Evolutionary conservation across 2,329 filamentous ascomycete genomes (phyloP).

Genomic region (Colletotrichum sp.): DNA sequence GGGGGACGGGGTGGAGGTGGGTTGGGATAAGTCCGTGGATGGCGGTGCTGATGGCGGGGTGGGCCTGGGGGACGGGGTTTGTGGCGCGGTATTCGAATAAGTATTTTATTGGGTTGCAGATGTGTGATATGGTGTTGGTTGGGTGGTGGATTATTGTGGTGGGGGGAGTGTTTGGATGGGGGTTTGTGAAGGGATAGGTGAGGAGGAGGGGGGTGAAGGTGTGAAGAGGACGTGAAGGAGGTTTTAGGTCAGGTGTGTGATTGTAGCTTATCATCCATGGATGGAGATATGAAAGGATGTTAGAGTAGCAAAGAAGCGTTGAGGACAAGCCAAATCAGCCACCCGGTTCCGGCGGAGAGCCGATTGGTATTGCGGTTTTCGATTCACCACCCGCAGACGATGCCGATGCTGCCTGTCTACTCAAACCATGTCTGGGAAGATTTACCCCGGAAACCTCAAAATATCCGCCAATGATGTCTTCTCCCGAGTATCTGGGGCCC

Average conservation of each 20-base stretch:
- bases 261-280: too few species aligned
- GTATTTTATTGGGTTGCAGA: conserved; percentile 43
- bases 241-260: too few species aligned
- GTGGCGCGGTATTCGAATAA: conserved; percentile 38
- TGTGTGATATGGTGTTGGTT: conserved; percentile 38
- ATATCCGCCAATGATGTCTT: background rate
- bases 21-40: background rate
- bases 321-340: background rate
- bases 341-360: too few species aligned
- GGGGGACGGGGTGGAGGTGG: background rate
- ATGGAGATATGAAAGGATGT: background rate
- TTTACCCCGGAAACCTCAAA: fast-evolving
- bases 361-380: too few species aligned
- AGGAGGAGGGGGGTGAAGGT: background rate
- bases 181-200: too few species aligned
- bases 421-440: background rate
- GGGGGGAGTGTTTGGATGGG: background rate
- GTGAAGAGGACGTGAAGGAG: background rate
- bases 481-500: too few species aligned
- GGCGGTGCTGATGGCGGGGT: conserved; percentile 9
- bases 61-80: conserved; percentile 23
- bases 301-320: background rate
- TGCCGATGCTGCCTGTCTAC: fast-evolving
- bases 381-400: too few species aligned
- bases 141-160: conserved; percentile 20